Percentiles rank a stretch among this genome's conserved stretches.
These are phyloP conservation scores for Phytophthora tentaculata DNA, from an alignment of 352 stramenopile species.

Conservation along the genomic window DNA sequence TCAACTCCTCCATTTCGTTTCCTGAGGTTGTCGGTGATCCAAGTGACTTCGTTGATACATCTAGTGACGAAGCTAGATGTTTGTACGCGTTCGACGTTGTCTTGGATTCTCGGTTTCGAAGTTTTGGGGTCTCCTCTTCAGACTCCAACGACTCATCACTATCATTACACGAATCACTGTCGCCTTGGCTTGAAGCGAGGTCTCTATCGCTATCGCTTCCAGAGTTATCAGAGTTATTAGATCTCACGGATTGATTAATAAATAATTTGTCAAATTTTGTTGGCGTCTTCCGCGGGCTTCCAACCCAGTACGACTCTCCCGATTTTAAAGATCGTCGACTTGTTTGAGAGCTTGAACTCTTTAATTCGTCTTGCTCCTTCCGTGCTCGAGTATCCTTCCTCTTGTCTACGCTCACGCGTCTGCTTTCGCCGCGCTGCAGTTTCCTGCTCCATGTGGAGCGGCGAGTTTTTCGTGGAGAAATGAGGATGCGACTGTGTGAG, in stretches of 20 bases:
- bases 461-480: conserved; percentile 50
- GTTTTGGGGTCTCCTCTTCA: not conserved
- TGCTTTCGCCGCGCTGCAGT: too few species aligned
- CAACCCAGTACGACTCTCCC: conserved; percentile 10
- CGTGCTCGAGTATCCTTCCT: conserved; percentile 2
- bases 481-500: conserved; percentile 63
- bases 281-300: conserved; percentile 2
- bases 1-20: conserved; percentile 74
- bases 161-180: too few species aligned
- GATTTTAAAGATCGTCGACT: not conserved
- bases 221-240: conserved; percentile 21
- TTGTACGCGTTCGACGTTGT: conserved; percentile 9
- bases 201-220: conserved; percentile 24
- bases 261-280: too few species aligned
- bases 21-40: conserved; percentile 42
- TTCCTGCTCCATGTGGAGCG: conserved; percentile 5
- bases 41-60: conserved; percentile 31
- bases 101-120: conserved; percentile 4
- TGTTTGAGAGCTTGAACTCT: conserved; percentile 1
- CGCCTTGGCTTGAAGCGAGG: conserved; percentile 5
- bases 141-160: conserved; percentile 18
- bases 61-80: conserved; percentile 5
- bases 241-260: conserved; percentile 14
- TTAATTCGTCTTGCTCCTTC: not conserved
- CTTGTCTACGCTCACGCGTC: not conserved